Percentiles rank a stretch among this genome's conserved stretches.
phyloP scores from a whole-genome alignment of 257 asterid species.

The Rehmannia glutinosa region DNA sequence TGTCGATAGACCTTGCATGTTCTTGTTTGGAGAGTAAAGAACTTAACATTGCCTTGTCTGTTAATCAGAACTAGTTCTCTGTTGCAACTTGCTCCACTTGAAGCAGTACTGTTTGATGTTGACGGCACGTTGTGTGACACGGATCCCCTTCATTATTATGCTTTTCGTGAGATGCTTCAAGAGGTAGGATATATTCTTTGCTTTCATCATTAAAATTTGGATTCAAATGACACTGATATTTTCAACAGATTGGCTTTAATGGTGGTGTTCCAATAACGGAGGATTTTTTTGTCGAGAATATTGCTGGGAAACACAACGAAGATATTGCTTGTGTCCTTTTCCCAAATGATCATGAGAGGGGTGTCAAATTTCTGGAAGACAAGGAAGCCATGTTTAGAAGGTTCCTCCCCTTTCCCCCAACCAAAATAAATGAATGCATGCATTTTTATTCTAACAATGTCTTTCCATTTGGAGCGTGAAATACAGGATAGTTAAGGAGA shows the following conservation, averaged over 20 bases:
- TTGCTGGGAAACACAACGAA: constrained; percentile 87
- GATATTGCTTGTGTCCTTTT: constrained; percentile 69
- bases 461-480: constrained; percentile 7
- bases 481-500: constrained; percentile 70
- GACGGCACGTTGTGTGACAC: constrained; percentile 95
- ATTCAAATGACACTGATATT: neutral
- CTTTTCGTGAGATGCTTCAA: constrained; percentile 73
- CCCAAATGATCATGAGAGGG: constrained; percentile 79
- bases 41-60: constrained; percentile 23
- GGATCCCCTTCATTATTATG: constrained; percentile 77
- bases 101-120: constrained; percentile 89
- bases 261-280: constrained; percentile 80
- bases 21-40: constrained; percentile 8
- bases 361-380: constrained; percentile 64
- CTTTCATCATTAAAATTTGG: constrained; percentile 5
- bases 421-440: neutral
- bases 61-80: constrained; percentile 52
- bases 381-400: constrained; percentile 89
- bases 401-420: constrained; percentile 23
- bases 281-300: constrained; percentile 51
- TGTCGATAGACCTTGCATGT: neutral
- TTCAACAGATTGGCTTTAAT: constrained; percentile 75
- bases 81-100: constrained; percentile 68
- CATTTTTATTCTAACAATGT: no score
- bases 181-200: constrained; percentile 37